These are phyloP conservation scores for Xerocomus brunneocitrinus DNA, from an alignment of 768 basidiomycete species.

Conservation along the genomic window DNA sequence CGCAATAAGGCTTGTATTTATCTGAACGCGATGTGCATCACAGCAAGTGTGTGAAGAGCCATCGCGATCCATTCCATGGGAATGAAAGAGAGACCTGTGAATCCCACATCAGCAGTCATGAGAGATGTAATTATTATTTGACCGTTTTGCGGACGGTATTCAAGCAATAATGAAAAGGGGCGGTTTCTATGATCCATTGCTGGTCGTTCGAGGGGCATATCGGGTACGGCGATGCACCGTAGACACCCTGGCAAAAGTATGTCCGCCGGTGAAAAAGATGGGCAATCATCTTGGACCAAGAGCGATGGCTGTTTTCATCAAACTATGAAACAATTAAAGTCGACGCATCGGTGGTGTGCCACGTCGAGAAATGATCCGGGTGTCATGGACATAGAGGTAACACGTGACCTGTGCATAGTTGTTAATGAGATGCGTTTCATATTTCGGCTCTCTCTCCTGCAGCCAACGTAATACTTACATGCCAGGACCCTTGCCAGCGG, in stretches of 20 bases:
- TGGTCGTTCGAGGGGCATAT: neutral
- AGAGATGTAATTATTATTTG: neutral
- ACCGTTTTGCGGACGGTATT: neutral
- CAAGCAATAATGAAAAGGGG: neutral
- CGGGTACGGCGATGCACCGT: too few species aligned
- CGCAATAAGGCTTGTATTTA: slow-evolving; percentile 14
- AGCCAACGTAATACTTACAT: neutral
- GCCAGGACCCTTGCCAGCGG: neutral
- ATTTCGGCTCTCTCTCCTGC: neutral
- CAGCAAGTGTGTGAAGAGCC: neutral
- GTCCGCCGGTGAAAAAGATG: too few species aligned
- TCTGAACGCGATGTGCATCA: neutral
- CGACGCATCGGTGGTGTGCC: too few species aligned
- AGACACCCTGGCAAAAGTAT: too few species aligned
- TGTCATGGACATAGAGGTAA: neutral
- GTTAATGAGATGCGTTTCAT: neutral
- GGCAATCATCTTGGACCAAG: too few species aligned
- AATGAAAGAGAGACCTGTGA: slow-evolving; percentile 6
- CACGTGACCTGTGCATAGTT: slow-evolving; percentile 10
- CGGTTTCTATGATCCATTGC: neutral
- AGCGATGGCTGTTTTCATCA: too few species aligned
- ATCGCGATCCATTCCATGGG: slow-evolving; percentile 9
- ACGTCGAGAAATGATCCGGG: neutral
- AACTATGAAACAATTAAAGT: too few species aligned
- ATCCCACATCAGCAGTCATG: neutral